These are phyloP conservation scores for Blastobotrys serpentis DNA, from an alignment of 1,139 yeast species.

Conservation along the genomic window DNA sequence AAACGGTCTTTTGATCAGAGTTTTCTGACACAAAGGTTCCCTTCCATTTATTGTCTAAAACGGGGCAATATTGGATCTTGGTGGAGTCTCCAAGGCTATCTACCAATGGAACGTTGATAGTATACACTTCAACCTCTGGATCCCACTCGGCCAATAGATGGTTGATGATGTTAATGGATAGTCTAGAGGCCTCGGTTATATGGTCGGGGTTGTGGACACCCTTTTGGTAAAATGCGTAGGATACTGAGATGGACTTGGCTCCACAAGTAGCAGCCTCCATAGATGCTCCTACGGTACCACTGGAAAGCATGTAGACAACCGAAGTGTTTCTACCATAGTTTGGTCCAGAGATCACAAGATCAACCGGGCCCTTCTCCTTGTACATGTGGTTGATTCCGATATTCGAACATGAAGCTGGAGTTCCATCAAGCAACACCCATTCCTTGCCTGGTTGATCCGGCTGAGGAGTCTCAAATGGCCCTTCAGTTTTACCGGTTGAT, in stretches of 20 bases:
- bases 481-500: constrained; percentile 51
- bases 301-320: constrained; percentile 83
- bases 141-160: constrained; percentile 60
- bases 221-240: constrained; percentile 68
- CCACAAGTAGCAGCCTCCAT: constrained; percentile 90
- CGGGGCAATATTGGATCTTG: constrained; percentile 68
- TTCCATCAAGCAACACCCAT: constrained; percentile 85
- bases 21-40: constrained; percentile 48
- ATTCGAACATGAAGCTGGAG: constrained; percentile 95
- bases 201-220: constrained; percentile 51
- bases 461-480: constrained; percentile 56
- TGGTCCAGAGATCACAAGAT: constrained; percentile 89
- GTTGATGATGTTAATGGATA: constrained; percentile 61
- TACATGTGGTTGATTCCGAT: constrained; percentile 79
- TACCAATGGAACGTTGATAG: constrained; percentile 79
- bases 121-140: constrained; percentile 62
- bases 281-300: constrained; percentile 98
- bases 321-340: constrained; percentile 92
- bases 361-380: constrained; percentile 58
- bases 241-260: constrained; percentile 70
- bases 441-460: constrained; percentile 53
- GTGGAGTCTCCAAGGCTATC: constrained; percentile 54
- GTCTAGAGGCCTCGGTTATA: constrained; percentile 63
- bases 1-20: constrained; percentile 40
- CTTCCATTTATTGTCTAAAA: constrained; percentile 76